These are phyloP conservation scores for Ligustrum vulgare DNA, from an alignment of 257 asterid genomes.

Conservation along the genomic window DNA sequence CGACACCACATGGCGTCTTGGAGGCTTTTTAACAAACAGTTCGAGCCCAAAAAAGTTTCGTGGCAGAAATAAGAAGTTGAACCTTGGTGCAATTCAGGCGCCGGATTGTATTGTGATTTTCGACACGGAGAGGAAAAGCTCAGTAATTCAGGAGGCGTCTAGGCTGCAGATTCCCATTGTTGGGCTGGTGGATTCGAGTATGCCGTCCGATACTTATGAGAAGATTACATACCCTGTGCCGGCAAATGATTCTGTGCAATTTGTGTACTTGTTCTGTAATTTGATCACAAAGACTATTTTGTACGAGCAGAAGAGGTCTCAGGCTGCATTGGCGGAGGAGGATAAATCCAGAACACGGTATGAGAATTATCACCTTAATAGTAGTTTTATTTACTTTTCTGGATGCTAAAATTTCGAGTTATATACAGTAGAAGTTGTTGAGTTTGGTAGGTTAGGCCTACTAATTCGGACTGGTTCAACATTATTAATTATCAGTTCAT, in stretches of 20 bases:
- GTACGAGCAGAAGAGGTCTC: conserved; percentile 59
- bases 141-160: conserved; percentile 77
- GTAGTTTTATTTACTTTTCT: neutral
- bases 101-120: conserved; percentile 90
- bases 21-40: conserved; percentile 88
- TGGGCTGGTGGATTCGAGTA: conserved; percentile 85
- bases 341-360: conserved; percentile 41
- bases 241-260: conserved; percentile 82
- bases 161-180: conserved; percentile 87
- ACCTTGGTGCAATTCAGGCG: conserved; percentile 57
- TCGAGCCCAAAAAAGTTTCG: conserved; percentile 79
- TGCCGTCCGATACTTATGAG: conserved; percentile 77
- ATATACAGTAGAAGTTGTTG: neutral
- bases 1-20: conserved; percentile 90
- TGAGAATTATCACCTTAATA: conserved; percentile 8
- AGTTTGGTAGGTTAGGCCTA: neutral
- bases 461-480: neutral
- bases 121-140: conserved; percentile 81
- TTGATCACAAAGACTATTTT: conserved; percentile 88
- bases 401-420: neutral
- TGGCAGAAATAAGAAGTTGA: conserved; percentile 82
- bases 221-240: conserved; percentile 89
- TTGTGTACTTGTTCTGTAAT: conserved; percentile 91
- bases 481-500: conserved; percentile 5
- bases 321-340: conserved; percentile 36